These are phyloP conservation scores for Ascocoryne sarcoides DNA, from an alignment of 2,329 filamentous ascomycete genomes.

Conservation along the genomic window DNA sequence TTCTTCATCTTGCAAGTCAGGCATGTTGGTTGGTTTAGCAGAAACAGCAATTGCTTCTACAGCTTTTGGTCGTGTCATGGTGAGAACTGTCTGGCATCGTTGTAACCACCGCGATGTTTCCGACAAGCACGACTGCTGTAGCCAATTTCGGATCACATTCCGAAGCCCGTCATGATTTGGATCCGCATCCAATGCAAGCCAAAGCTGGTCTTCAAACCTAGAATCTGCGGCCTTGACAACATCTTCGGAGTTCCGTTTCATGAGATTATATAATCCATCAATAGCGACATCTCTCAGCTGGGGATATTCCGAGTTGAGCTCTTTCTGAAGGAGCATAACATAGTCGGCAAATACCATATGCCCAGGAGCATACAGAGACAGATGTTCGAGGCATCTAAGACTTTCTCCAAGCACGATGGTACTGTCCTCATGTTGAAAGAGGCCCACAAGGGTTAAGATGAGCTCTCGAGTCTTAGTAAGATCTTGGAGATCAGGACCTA, in stretches of 20 bases:
- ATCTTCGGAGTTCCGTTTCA: conserved; percentile 82
- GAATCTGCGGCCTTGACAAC: conserved; percentile 68
- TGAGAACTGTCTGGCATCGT: conserved; percentile 79
- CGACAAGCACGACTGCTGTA: conserved; percentile 75
- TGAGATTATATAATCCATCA: conserved; percentile 84
- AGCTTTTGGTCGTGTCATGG: conserved; percentile 68
- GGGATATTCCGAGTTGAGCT: conserved; percentile 60
- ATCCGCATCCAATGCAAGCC: conserved; percentile 74
- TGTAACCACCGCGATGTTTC: conserved; percentile 83
- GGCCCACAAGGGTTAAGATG: conserved; percentile 74
- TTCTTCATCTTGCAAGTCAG: conserved; percentile 93
- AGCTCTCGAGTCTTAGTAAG: conserved; percentile 85
- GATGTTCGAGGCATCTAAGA: conserved; percentile 76
- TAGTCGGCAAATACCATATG: conserved; percentile 80
- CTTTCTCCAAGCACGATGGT: conserved; percentile 65
- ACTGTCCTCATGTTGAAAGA: conserved; percentile 71
- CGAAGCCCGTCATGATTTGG: conserved; percentile 73
- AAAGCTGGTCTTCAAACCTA: conserved; percentile 82
- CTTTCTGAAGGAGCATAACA: conserved; percentile 70
- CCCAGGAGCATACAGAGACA: conserved; percentile 84
- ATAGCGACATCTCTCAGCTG: conserved; percentile 73
- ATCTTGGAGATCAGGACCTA: conserved; percentile 92
- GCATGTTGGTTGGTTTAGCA: conserved; percentile 39
- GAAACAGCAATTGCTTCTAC: conserved; percentile 40
- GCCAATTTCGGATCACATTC: conserved; percentile 86